Base-by-base conservation (phyloP, 2,329 filamentous ascomycete species). In the Nemania diffusa region DNA sequence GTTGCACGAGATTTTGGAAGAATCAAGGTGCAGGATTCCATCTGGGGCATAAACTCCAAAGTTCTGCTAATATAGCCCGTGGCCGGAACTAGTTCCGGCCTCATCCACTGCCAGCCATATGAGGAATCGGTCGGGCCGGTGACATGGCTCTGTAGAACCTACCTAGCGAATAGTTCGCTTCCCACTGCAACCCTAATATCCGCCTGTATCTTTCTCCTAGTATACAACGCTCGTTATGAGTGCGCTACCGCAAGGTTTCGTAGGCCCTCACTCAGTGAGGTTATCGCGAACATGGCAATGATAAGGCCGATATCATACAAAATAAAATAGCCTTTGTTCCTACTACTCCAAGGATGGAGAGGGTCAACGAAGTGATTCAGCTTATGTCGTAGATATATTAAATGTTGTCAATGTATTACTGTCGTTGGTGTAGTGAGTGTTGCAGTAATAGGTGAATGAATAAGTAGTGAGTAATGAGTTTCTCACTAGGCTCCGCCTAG, bases 11-110 rank as follows among this genome's bases (percentile, higher is more conserved):
- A 9, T 46, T 57, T 63, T 60, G 63, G 42, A 56, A 51, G 62
- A 50, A 55, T 40, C 11, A 34, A 64, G 44, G 51, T 51, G 32
- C 2, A 64, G 57, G 27, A 15, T 40, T 55, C 24, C 24, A 50
- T 42, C 59, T 48, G 67, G 58, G 50, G 37, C 37, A 40, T 57
- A 72, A 65, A 63, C 71, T 46, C 57, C 72, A 71, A 46, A 64
- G 58, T 65, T 70, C 55, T 60, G 70, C 62, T 71, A 59, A 74
- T 74, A 78, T 76, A 77, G 63, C 52, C 71, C 69, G 73, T 75
- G 77, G 77, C 78, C 78, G 77, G 78, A 79, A 79, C 62, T 4
- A 32, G 32, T 76, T 78, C 77, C 77, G 76, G 74, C 75, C 74
- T 68, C 67, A 64, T 62, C 52, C 62, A 72, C 69, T 66, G 65